Evolutionary conservation across 768 basidiomycete species (phyloP).

Genomic region (Mrakia gelida): DNA sequence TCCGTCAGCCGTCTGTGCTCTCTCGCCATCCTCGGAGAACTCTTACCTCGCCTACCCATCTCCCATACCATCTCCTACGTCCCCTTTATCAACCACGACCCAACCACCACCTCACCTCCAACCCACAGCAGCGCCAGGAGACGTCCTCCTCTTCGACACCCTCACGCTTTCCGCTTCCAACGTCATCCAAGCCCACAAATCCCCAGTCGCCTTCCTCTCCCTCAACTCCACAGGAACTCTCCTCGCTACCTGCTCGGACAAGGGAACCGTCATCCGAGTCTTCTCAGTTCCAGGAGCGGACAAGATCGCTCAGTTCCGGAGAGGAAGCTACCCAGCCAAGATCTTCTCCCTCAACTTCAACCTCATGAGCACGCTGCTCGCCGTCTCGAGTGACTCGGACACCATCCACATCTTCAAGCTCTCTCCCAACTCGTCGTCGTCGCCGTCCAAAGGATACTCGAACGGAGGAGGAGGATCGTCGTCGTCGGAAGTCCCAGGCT

Average conservation of each 20-base stretch:
- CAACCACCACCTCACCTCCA: constrained; percentile 47
- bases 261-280: constrained; percentile 94
- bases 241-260: constrained; percentile 87
- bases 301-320: constrained; percentile 89
- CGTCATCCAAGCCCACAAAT: constrained; percentile 94
- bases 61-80: constrained; percentile 76
- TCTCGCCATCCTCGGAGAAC: constrained; percentile 87
- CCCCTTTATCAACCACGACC: constrained; percentile 52
- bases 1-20: constrained; percentile 75
- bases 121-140: constrained; percentile 46
- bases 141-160: constrained; percentile 92
- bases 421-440: constrained; percentile 42
- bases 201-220: constrained; percentile 79
- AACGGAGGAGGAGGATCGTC: constrained; percentile 7
- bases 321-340: constrained; percentile 78
- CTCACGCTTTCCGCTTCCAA: constrained; percentile 86
- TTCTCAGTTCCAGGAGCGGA: constrained; percentile 87
- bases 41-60: constrained; percentile 96
- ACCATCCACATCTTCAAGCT: constrained; percentile 97
- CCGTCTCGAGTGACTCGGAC: constrained; percentile 85
- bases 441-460: constrained; percentile 34
- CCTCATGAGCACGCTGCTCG: constrained; percentile 69
- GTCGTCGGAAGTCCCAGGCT: constrained; percentile 25
- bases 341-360: constrained; percentile 89
- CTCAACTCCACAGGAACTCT: constrained; percentile 83